Evolutionary conservation across 129 eudicot genomes (phyloP).

Genomic region (Arctium lappa): DNA sequence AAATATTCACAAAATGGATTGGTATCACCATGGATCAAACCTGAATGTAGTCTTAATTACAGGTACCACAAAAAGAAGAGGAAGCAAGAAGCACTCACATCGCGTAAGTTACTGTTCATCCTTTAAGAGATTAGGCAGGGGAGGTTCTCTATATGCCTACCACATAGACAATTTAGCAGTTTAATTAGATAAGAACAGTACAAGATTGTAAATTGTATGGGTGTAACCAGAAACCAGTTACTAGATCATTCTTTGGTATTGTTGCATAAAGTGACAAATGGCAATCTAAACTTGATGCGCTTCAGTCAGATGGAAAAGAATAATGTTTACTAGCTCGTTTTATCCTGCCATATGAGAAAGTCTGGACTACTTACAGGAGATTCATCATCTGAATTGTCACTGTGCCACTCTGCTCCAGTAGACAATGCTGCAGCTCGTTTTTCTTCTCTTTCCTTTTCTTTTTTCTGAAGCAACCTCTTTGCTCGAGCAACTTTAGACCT

Average conservation of each 20-base stretch:
- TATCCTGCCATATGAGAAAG: not conserved
- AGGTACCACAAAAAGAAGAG: not conserved
- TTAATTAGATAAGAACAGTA: conserved; percentile 17
- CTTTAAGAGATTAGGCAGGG: conserved; percentile 73
- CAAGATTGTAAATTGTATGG: not conserved
- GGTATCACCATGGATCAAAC: not conserved
- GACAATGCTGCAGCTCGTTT: conserved; percentile 74
- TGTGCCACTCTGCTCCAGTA: conserved; percentile 83
- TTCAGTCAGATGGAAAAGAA: not conserved
- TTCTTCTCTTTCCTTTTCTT: conserved; percentile 47
- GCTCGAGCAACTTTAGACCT: conserved; percentile 87
- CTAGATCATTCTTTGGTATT: not conserved
- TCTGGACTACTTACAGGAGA: conserved; percentile 48
- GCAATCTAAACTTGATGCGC: not conserved
- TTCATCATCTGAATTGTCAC: conserved; percentile 81
- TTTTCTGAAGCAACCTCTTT: conserved; percentile 57
- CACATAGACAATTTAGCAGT: conserved; percentile 20
- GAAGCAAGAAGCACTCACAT: conserved; percentile 45
- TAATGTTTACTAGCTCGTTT: not conserved
- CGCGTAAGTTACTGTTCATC: conserved; percentile 63
- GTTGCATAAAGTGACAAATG: not conserved
- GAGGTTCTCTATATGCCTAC: conserved; percentile 67
- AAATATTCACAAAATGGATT: not conserved
- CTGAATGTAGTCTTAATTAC: not conserved
- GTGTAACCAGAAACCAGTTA: not conserved